Base-by-base conservation (phyloP, 371 early-diverging fungal species). In the Actinomortierella ambigua region DNA sequence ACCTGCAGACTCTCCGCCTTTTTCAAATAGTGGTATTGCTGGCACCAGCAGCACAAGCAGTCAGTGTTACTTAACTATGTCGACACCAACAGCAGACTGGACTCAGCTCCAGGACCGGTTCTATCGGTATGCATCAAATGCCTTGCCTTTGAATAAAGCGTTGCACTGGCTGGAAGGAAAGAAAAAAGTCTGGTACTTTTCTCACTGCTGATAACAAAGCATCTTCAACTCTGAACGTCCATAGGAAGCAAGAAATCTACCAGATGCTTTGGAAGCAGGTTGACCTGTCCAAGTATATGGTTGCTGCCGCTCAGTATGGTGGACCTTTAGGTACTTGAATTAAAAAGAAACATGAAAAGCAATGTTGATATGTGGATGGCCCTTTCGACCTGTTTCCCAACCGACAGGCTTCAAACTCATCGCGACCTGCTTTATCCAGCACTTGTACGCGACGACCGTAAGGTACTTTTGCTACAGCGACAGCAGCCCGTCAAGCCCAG, bases 181-280 rank as follows among this genome's bases (percentile, higher is more conserved):
- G n/a, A n/a, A n/a, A n/a, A n/a, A n/a, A n/a, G n/a, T n/a, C n/a
- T n/a, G n/a, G n/a, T n/a, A n/a, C n/a, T n/a, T n/a, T n/a, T n/a
- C n/a, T n/a, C n/a, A n/a, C n/a, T n/a, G n/a, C n/a, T n/a, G n/a
- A n/a, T n/a, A n/a, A n/a, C n/a, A n/a, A n/a, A n/a, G n/a, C n/a
- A n/a, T n/a, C n/a, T 39, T 23, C 46, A 27, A 14, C n/a, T 40
- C 40, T 39, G 18, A 50, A 34, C 22, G 29, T 23, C 41, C 24
- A 54, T 66, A 91, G 88, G 64, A 86, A 90, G 65, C 88, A 91
- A 61, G 88, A 88, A 65, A 76, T 92, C 20, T 97, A 97, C 67
- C 76, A 88, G n/a, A 83, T 96, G 85, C 77, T 86, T 55, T 96
- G 97, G 98, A 86, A 87, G 27, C 88, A 90, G 27, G 79, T 94